Conservation (phyloP, 192 early-diverging fungal genomes). For the Entomortierella beljakovae region DNA sequence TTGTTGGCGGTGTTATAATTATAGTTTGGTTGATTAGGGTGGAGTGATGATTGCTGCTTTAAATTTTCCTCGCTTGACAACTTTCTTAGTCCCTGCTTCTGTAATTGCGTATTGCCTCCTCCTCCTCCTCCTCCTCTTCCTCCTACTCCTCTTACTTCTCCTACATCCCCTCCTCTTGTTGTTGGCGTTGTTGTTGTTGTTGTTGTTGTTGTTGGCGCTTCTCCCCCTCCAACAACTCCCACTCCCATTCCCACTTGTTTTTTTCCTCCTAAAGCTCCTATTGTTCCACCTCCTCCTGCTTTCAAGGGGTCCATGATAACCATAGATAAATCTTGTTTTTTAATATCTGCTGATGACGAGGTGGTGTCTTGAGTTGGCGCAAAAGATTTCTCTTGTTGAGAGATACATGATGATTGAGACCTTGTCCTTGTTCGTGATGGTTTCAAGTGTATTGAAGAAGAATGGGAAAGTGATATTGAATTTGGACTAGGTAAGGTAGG, state of each 20-base stretch:
- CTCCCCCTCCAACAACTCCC: neutral
- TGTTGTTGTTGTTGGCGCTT: neutral
- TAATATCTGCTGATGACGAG: neutral
- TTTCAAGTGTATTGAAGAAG: neutral
- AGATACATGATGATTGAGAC: slow-evolving; percentile 18
- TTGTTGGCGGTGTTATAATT: no score
- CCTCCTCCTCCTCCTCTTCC: neutral
- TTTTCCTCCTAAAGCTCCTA: slow-evolving; percentile 6
- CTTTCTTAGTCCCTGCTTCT: slow-evolving; percentile 19
- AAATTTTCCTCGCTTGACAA: slow-evolving; percentile 18
- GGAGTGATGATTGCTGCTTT: no score
- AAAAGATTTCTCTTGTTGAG: slow-evolving; percentile 2
- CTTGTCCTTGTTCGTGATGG: slow-evolving; percentile 14
- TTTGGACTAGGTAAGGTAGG: neutral
- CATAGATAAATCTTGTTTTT: slow-evolving; percentile 5
- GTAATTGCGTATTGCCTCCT: neutral
- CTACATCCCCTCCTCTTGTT: no score
- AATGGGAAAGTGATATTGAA: neutral
- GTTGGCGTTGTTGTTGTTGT: no score
- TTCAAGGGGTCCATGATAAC: slow-evolving; percentile 17
- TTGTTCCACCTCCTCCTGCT: slow-evolving; percentile 20
- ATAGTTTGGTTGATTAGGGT: no score
- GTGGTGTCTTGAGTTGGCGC: neutral
- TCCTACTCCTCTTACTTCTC: neutral
- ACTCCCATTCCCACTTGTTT: neutral